These are phyloP conservation scores for Phytopythium oedochilum DNA, from an alignment of 352 stramenopile species.

Conservation along the genomic window DNA sequence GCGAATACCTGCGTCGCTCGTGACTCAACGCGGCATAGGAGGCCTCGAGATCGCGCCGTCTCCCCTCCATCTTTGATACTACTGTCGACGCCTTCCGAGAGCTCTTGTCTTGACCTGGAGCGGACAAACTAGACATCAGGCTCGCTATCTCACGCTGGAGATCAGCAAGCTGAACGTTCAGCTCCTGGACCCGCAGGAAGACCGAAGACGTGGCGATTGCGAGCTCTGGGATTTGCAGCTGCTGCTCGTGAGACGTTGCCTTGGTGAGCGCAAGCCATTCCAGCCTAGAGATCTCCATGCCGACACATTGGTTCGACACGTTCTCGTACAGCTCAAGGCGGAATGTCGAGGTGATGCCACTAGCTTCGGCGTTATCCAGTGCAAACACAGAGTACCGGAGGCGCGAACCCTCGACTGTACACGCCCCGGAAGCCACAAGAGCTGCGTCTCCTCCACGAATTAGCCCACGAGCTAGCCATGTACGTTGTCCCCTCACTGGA, in stretches of 20 bases:
- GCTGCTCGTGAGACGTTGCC: slow-evolving; percentile 27
- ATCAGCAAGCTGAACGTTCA: slow-evolving; percentile 7
- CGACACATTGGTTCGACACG: neutral
- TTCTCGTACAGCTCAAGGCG: slow-evolving; percentile 39
- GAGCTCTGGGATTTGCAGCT: slow-evolving; percentile 28
- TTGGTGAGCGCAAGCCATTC: slow-evolving; percentile 46
- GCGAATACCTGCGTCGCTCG: slow-evolving; percentile 1
- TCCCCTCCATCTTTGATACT: neutral
- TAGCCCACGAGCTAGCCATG: slow-evolving; percentile 21
- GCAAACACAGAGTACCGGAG: slow-evolving; percentile 31
- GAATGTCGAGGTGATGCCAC: slow-evolving; percentile 12
- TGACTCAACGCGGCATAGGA: neutral
- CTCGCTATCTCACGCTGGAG: slow-evolving; percentile 1
- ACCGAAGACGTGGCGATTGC: slow-evolving; percentile 13
- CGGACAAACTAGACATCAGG: neutral
- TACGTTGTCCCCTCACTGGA: slow-evolving; percentile 9
- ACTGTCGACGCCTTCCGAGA: neutral
- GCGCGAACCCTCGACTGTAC: slow-evolving; percentile 12
- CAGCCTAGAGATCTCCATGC: slow-evolving; percentile 24
- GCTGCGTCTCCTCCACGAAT: slow-evolving; percentile 9
- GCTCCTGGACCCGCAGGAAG: slow-evolving; percentile 3
- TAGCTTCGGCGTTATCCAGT: slow-evolving; percentile 7
- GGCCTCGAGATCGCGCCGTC: neutral
- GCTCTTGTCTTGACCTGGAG: neutral
- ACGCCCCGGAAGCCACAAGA: slow-evolving; percentile 21